Evolutionary conservation across 768 basidiomycete genomes (phyloP).

Genomic region (Tricholoma sp.): DNA sequence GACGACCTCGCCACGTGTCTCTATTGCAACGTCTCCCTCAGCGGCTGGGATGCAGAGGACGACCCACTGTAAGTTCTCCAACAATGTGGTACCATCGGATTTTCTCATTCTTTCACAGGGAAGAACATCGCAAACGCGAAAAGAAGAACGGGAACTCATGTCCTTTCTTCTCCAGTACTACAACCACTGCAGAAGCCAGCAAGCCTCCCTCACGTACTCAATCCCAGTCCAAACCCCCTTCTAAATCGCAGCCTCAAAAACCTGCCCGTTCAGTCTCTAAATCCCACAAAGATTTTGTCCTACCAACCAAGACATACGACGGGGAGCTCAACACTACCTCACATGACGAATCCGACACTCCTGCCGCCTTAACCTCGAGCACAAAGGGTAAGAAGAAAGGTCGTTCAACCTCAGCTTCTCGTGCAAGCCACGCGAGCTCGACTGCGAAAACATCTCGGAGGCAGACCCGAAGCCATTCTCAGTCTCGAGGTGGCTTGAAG

Average conservation of each 20-base stretch:
- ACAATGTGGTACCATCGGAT: not conserved
- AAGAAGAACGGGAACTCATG: constrained; percentile 40
- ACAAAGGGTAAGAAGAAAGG: constrained; percentile 10
- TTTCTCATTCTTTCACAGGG: constrained; percentile 32
- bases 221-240: constrained; percentile 19
- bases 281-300: constrained; percentile 29
- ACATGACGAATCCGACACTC: constrained; percentile 10
- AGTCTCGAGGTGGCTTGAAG: constrained; percentile 12
- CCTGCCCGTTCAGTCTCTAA: constrained; percentile 22
- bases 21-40: constrained; percentile 75
- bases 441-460: constrained; percentile 19
- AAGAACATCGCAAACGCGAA: constrained; percentile 70
- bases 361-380: constrained; percentile 14
- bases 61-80: constrained; percentile 68
- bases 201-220: constrained; percentile 23
- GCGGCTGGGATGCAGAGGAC: constrained; percentile 85
- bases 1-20: constrained; percentile 85
- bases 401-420: constrained; percentile 3
- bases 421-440: constrained; percentile 10
- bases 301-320: constrained; percentile 37
- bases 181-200: constrained; percentile 2
- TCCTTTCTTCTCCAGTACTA: constrained; percentile 32
- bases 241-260: constrained; percentile 21
- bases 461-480: constrained; percentile 5
- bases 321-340: constrained; percentile 27